Percentiles rank a stretch among this genome's conserved stretches.
Evolutionary conservation across 139 green algal genomes (phyloP).

Genomic region (Micractinium conductrix): DNA sequence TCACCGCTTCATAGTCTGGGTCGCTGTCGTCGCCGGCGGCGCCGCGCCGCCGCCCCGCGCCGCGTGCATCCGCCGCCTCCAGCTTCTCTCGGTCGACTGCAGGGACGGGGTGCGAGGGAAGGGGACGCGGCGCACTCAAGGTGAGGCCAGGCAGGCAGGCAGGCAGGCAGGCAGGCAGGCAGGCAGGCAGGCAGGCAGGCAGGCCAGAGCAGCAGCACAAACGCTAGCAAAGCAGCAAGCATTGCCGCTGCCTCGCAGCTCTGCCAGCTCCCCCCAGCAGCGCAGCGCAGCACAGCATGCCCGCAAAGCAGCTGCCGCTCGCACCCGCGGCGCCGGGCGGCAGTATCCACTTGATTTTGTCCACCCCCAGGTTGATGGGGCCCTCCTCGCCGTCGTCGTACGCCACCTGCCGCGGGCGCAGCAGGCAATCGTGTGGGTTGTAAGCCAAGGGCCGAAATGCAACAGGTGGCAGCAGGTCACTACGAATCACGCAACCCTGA

Average conservation of each 20-base stretch:
- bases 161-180: too few species aligned
- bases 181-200: neutral
- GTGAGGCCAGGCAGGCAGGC: neutral
- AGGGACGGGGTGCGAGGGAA: neutral
- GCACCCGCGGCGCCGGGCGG: conserved; percentile 44
- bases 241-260: neutral
- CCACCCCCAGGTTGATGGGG: conserved; percentile 46
- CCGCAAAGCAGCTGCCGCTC: too few species aligned
- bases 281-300: too few species aligned
- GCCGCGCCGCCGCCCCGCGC: conserved; percentile 11
- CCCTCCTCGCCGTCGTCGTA: conserved; percentile 68
- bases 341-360: conserved; percentile 74
- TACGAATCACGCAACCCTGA: too few species aligned
- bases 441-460: too few species aligned
- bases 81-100: neutral
- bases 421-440: too few species aligned
- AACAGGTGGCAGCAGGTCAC: too few species aligned
- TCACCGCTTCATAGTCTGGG: conserved; percentile 40
- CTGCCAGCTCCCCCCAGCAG: too few species aligned
- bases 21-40: conserved; percentile 38
- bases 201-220: neutral
- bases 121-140: neutral
- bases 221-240: neutral
- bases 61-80: conserved; percentile 2
- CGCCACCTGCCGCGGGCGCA: too few species aligned